A percentile compares a stretch with the other conserved stretches of the same genome.
Conservation (phyloP, 805 yeast species). For the Ogataea paraovalis region DNA sequence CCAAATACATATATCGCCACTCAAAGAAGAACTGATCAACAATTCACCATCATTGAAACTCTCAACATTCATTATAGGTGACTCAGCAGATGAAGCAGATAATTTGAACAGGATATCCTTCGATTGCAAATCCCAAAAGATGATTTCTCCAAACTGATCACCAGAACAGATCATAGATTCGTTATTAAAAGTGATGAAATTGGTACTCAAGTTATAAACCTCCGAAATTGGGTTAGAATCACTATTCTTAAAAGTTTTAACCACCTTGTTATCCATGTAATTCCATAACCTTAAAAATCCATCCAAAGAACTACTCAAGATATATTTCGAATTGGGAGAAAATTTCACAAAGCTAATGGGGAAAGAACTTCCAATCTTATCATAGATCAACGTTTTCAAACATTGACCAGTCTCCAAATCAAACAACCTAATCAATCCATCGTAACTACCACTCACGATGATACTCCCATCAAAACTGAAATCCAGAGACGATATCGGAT, state of each 20-base stretch:
- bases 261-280: constrained; percentile 73
- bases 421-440: constrained; percentile 85
- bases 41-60: constrained; percentile 33
- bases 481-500: constrained; percentile 76
- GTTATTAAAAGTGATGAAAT: constrained; percentile 40
- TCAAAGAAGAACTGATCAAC: constrained; percentile 31
- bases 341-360: constrained; percentile 74
- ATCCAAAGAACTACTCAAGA: constrained; percentile 76
- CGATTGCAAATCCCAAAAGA: constrained; percentile 66
- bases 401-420: constrained; percentile 90
- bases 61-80: constrained; percentile 40
- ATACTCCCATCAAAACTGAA: constrained; percentile 77
- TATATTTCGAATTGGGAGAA: constrained; percentile 76
- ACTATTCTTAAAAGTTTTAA: constrained; percentile 50
- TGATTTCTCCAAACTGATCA: constrained; percentile 48
- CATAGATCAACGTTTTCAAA: constrained; percentile 81
- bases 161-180: constrained; percentile 54
- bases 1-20: constrained; percentile 30
- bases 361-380: constrained; percentile 64
- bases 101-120: constrained; percentile 40
- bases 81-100: constrained; percentile 12
- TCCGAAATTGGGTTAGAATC: constrained; percentile 37
- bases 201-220: constrained; percentile 49
- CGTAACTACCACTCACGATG: constrained; percentile 82
- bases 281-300: constrained; percentile 83